phyloP scores from a whole-genome alignment of 2,329 filamentous ascomycete genomes.

The Paraphoma chrysanthemicola region DNA sequence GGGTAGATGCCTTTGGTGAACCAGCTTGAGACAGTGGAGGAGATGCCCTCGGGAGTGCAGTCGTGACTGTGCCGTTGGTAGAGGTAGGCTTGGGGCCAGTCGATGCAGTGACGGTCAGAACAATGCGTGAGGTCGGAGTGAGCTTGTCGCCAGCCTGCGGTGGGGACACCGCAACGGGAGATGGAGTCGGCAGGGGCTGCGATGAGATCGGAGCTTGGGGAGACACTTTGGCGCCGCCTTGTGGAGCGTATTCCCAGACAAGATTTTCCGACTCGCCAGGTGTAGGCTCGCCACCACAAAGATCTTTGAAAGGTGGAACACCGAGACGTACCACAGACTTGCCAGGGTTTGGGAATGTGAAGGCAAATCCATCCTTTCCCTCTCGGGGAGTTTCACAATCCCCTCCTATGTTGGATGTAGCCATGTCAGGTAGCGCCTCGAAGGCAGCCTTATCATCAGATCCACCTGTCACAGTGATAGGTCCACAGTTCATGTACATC shows the following conservation, averaged over 20 bases:
- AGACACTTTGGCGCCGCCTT: background rate
- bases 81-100: background rate
- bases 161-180: background rate
- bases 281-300: background rate
- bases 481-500: slow-evolving; percentile 96
- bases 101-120: slow-evolving; percentile 36
- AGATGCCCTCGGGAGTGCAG: slow-evolving; percentile 1
- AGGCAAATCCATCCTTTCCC: slow-evolving; percentile 47
- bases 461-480: slow-evolving; percentile 67
- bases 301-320: no score
- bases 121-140: slow-evolving; percentile 26
- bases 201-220: background rate
- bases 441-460: slow-evolving; percentile 61
- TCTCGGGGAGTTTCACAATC: slow-evolving; percentile 57
- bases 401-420: slow-evolving; percentile 69
- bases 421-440: slow-evolving; percentile 71
- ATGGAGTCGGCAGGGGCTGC: background rate
- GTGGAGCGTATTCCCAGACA: no score
- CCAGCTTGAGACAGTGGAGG: background rate
- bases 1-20: slow-evolving; percentile 3
- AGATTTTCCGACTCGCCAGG: background rate
- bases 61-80: background rate
- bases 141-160: background rate
- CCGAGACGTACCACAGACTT: slow-evolving; percentile 50
- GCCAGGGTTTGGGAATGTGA: slow-evolving; percentile 71